Base-by-base conservation (phyloP, 306 rosid species). In the Luffa aegyptiaca region DNA sequence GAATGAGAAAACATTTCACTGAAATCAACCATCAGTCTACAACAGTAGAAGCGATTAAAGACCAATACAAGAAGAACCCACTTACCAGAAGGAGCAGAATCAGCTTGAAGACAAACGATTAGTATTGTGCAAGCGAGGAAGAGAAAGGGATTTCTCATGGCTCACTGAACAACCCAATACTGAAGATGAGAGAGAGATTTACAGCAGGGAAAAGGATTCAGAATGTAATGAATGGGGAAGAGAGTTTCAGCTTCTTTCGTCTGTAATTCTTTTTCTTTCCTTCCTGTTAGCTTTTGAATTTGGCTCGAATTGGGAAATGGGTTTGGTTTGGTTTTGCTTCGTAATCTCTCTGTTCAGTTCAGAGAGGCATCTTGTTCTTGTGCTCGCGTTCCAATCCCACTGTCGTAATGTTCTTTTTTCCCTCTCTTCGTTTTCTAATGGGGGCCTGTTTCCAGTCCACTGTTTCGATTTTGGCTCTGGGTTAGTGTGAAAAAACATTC, bases 51-150 rank as follows among this genome's bases (percentile, higher is more conserved):
- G 82, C 44, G 59, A 68, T 68, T 18, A 52, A 68, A 58, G 56
- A 41, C 6, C 0, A 36, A n/a, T 41, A 35, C 10, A 75, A 42
- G 75, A 84, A 64, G 21, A 82, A 9, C 5, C 56, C 37, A 10
- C n/a, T 77, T 78, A 95, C 99, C 99, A 36, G 99, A 86, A 73
- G 97, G 97, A 84, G 96, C 96, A 70, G 97, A 93, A 46, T 85
- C 87, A 76, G 92, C 89, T 85, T 87, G 91, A 80, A 84, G 82
- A 86, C 82, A 14, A 58, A 81, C 33, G 55, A 84, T 62, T 63
- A 87, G 85, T 20, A 83, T 66, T 79, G 84, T 8, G 63, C 85
- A 66, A 53, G 88, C 33, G 74, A 82, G 80, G 14, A 85, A 63
- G 56, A 84, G 81, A 77, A 80, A 33, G 70, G 88, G 79, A 77